These are phyloP conservation scores for Poa annua DNA, from an alignment of 176 grass and related monocot genomes.

Conservation along the genomic window DNA sequence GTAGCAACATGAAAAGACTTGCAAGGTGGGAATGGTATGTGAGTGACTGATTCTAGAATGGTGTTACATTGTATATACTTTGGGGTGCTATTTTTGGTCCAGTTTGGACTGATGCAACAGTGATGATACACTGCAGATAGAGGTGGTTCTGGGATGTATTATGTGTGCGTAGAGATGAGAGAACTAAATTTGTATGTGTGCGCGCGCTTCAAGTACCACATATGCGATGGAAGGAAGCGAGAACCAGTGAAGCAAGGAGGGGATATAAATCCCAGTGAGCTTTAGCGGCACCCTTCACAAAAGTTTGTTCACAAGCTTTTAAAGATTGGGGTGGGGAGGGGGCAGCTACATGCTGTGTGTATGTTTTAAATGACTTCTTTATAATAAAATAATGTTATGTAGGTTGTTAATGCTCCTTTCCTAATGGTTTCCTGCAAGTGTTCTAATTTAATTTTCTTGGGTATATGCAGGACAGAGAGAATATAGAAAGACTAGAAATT, in stretches of 20 bases:
- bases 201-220: neutral
- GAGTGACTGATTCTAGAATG: neutral
- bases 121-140: no score
- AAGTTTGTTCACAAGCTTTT: neutral
- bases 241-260: neutral
- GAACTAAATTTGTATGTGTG: no score
- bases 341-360: no score
- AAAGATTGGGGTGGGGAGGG: no score
- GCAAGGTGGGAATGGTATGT: neutral
- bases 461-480: slow-evolving; percentile 73
- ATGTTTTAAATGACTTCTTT: neutral
- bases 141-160: no score
- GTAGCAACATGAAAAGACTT: slow-evolving; percentile 4
- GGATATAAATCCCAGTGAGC: neutral
- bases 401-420: slow-evolving; percentile 18
- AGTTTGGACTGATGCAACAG: no score
- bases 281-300: neutral
- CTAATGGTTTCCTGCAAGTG: neutral
- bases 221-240: neutral
- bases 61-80: no score
- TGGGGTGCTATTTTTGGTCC: no score
- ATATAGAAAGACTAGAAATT: slow-evolving; percentile 95
- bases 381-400: slow-evolving; percentile 13
- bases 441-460: slow-evolving; percentile 30
- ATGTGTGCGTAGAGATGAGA: no score